Conservation (phyloP, 1,284 basidiomycete genomes). For the Ganoderma boninense region DNA sequence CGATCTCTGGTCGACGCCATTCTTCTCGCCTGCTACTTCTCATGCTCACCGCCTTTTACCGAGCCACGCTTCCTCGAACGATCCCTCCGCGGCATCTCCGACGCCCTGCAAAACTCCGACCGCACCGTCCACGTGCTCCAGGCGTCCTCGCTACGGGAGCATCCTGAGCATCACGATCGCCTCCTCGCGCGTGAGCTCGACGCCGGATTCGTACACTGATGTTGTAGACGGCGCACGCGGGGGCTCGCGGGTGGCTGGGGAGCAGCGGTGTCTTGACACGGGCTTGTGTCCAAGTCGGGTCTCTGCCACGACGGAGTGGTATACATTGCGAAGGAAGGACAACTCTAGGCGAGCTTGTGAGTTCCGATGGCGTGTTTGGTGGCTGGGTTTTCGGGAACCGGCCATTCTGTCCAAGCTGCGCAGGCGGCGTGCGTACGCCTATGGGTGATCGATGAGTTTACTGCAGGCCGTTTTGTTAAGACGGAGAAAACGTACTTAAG, state of each 20-base stretch:
- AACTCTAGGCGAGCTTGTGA: neutral
- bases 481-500: neutral
- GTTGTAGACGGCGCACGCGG: conserved; percentile 18
- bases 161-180: conserved; percentile 34
- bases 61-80: conserved; percentile 57
- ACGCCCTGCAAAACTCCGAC: conserved; percentile 59
- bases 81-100: conserved; percentile 57
- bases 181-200: conserved; percentile 52
- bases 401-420: neutral
- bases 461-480: too few relatives aligned
- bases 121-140: conserved; percentile 65
- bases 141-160: conserved; percentile 51
- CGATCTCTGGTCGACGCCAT: conserved; percentile 63
- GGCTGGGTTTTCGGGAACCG: neutral
- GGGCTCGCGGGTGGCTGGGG: neutral
- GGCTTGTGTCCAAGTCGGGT: neutral
- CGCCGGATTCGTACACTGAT: conserved; percentile 28
- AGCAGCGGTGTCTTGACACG: neutral
- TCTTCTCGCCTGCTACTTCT: conserved; percentile 65
- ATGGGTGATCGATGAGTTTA: neutral
- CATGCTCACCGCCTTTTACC: conserved; percentile 49
- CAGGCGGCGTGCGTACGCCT: neutral
- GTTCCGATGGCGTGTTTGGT: too few relatives aligned
- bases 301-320: neutral
- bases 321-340: neutral